Base-by-base conservation (phyloP, 345 rosid species). In the Chamaenerion angustifolium region DNA sequence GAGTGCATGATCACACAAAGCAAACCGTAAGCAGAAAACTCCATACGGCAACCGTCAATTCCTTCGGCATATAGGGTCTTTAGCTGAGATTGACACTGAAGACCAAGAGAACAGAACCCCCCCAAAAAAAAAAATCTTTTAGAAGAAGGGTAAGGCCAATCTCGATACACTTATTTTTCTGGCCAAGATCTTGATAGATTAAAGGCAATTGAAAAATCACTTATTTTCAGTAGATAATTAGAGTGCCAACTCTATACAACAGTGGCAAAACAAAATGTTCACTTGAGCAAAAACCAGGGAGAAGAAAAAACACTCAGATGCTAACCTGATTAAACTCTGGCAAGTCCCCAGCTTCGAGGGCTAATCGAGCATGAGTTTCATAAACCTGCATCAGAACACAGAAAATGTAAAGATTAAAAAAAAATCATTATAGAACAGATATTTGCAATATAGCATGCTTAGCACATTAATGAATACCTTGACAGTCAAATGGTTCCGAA, bases 271-370 rank as follows among this genome's bases (percentile, higher is more conserved):
- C 10, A 31, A 31, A 31, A 31, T 31, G 37, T 31, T 31, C 6
- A 31, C 8, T 31, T 31, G 37, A 31, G 25, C 25, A 31, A 7
- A 31, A 31, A 31, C 8, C 10, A 7, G 37, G 37, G 37, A 31
- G 37, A 8, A 31, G 10, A 31, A 31, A 31, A 31, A 31, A 31
- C 37, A 31, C 7, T 31, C 37, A 31, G 37, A 7, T 12, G 61
- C 76, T 47, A 71, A 93, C 99, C 95, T 93, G 99, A 78, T 93
- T 93, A 75, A 74, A 93, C 73, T 93, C 99, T 0, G 94, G 74
- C 52, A 93, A 70, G 66, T 93, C 99, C 47, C 95, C 95, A 60
- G 66, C 78, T 72, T 93, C 96, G 68, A 93, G 51, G n/a, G 99
- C 80, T 51, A 88, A 73, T 59, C 99, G 84, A 56, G 95, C 96